These are phyloP conservation scores for Ophiosphaerella narmari DNA, from an alignment of 2,329 filamentous ascomycete genomes.

Conservation along the genomic window DNA sequence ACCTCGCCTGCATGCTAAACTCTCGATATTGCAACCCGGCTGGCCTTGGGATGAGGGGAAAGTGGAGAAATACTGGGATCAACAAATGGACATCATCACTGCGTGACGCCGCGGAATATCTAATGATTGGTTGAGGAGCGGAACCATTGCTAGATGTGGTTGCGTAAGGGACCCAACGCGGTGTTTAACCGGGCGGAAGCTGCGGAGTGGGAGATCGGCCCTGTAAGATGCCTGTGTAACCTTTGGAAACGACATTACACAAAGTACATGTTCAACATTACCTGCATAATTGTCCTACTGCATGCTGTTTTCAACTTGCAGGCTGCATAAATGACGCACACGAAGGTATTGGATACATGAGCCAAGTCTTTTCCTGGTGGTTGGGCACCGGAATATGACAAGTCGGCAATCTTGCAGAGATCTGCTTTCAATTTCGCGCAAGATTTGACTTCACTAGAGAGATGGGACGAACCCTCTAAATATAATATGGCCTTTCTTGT, in stretches of 20 bases:
- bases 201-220: background rate
- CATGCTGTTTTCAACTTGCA: no score
- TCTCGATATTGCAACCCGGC: background rate
- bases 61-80: constrained; percentile 19
- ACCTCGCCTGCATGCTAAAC: constrained; percentile 3
- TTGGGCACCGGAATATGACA: no score
- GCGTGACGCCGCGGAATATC: constrained; percentile 10
- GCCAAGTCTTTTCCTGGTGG: no score
- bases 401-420: no score
- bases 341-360: no score
- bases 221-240: background rate
- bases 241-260: background rate
- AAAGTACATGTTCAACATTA: no score
- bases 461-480: no score
- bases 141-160: constrained; percentile 1
- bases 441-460: no score
- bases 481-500: no score
- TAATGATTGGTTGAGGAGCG: constrained; percentile 10
- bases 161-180: background rate
- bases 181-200: constrained; percentile 6
- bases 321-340: no score
- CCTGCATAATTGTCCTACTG: no score
- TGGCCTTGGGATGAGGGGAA: constrained; percentile 18
- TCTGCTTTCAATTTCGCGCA: no score
- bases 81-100: constrained; percentile 1